These are phyloP conservation scores for Nicotiana paniculata DNA, from an alignment of 257 asterid genomes.

Conservation along the genomic window DNA sequence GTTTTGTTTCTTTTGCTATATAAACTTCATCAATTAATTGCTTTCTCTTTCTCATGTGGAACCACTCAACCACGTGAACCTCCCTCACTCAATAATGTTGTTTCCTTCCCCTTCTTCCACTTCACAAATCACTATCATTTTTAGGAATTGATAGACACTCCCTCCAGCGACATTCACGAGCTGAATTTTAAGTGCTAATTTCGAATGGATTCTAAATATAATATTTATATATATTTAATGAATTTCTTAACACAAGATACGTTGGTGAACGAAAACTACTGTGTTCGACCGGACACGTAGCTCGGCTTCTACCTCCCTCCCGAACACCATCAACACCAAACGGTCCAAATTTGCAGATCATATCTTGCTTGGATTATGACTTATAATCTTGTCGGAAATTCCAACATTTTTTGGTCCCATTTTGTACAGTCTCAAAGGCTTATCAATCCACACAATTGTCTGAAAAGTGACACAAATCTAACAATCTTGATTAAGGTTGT, in stretches of 20 bases:
- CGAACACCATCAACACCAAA: neutral
- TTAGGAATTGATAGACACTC: neutral
- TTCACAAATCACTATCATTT: neutral
- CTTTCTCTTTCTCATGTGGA: conserved; percentile 7
- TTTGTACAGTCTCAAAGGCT: neutral
- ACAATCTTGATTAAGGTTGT: neutral
- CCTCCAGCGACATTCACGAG: too few relatives aligned
- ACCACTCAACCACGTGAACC: conserved; percentile 2
- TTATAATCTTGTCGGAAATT: conserved; percentile 21
- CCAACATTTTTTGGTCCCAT: conserved; percentile 7
- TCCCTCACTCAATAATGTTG: neutral
- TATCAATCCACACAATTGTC: neutral
- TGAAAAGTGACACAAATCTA: conserved; percentile 10
- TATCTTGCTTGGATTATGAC: neutral
- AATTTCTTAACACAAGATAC: too few relatives aligned
- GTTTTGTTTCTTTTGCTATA: neutral
- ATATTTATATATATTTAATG: too few relatives aligned
- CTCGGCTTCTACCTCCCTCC: too few relatives aligned
- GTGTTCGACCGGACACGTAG: too few relatives aligned
- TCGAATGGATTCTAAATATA: too few relatives aligned
- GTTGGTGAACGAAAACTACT: too few relatives aligned
- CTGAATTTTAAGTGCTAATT: too few relatives aligned
- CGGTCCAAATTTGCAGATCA: neutral
- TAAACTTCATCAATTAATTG: neutral
- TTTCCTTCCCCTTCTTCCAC: neutral